Evolutionary conservation across 176 grass and related monocot species (phyloP).

Genomic region (Leersia perrieri): DNA sequence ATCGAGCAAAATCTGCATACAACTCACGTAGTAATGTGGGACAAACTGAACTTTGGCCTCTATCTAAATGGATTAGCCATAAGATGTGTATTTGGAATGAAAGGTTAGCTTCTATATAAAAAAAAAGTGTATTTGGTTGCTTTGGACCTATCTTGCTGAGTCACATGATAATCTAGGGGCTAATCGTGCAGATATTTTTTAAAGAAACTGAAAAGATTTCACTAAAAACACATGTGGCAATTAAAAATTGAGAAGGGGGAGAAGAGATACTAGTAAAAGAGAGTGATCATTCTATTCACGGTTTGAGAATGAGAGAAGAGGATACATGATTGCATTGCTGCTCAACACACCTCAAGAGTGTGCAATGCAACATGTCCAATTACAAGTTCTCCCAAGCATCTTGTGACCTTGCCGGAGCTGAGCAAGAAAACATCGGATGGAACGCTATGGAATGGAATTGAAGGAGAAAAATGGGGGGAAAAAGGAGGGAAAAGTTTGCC

Average conservation of each 20-base stretch:
- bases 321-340: slow-evolving; percentile 42
- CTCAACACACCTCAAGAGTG: slow-evolving; percentile 22
- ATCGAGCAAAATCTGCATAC: background rate
- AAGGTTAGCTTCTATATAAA: too few species aligned
- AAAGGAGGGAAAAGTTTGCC: background rate
- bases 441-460: slow-evolving; percentile 23
- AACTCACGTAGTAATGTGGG: background rate
- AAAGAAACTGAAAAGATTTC: slow-evolving; percentile 14
- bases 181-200: background rate
- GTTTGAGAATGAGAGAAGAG: slow-evolving; percentile 50
- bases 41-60: background rate
- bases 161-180: background rate
- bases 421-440: slow-evolving; percentile 1
- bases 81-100: too few species aligned
- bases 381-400: slow-evolving; percentile 49
- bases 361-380: slow-evolving; percentile 29
- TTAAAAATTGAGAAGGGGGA: background rate
- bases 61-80: background rate
- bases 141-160: background rate
- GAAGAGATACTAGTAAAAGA: background rate
- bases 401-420: slow-evolving; percentile 48
- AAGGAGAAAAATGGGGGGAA: slow-evolving; percentile 7
- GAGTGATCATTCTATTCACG: slow-evolving; percentile 52
- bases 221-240: background rate
- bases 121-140: too few species aligned